Evolutionary conservation across 1,284 basidiomycete genomes (phyloP), one percentile per base, ranked within the genome.

Genomic region (Cerrena zonata): DNA sequence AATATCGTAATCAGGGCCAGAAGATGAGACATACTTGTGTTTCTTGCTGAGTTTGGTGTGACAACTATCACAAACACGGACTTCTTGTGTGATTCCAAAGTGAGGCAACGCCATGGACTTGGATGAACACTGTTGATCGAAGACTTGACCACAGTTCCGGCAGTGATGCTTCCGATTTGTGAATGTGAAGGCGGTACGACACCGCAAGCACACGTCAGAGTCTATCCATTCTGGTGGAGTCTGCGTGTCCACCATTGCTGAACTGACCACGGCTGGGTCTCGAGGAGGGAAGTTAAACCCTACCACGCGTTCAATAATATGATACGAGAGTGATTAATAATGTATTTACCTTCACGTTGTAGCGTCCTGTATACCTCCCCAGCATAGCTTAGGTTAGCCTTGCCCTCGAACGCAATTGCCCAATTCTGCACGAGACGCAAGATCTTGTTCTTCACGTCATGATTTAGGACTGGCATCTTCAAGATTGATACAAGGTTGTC

Each of bases 91-190:
- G 60, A 99, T 94, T 11, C 96, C 96, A 63, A 92, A 97, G 67
- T 94, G 91, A 1, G 96, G 94, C 12, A 99, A 74, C 0, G 92
- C 72, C 70, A 93, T 82, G 2, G 77, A 77, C 69, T 93, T 91
- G 37, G 88, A 86, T 1, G 93, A 94, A 69, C 96, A 99, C 49
- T 85, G 79, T 54, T 95, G 92, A 69, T 97, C 94, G 64, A 97
- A 99, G 18, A 99, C 92, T 62, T 90, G 86, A 7, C 96, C 96
- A 68, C 96, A 99, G 68, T 98, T 98, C 5, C 96, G 83, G 67
- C 96, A 99, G 66, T 99, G 96, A 65, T 99, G 96, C 66, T 98
- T 98, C 52, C 96, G 84, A 65, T 97, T 98, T 38, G 94, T 97
- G 61, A 97, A 95, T 1, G 87, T 86, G 71, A 99, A 99, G 0